Percentiles rank a stretch among this genome's conserved stretches.
Conservation (phyloP, 2,329 filamentous ascomycete species). For the Ascosphaera acerosa region DNA sequence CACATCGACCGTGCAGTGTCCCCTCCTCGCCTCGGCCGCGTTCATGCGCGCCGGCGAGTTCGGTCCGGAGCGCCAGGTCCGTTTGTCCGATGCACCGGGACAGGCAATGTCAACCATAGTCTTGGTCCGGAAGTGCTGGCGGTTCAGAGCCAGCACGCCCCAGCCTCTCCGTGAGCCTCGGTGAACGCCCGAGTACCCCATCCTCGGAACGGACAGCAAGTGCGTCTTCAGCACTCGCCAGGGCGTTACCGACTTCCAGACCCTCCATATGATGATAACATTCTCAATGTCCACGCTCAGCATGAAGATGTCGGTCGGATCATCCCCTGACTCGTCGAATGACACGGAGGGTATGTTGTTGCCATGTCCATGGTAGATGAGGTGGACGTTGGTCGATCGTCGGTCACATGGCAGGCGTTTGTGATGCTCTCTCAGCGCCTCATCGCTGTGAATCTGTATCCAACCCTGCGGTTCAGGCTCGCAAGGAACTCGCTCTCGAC, state of each 20-base stretch:
- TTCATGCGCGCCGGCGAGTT: slow-evolving; percentile 6
- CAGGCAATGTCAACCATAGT: slow-evolving; percentile 5
- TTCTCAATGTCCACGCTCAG: slow-evolving; percentile 31
- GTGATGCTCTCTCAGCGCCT: slow-evolving; percentile 11
- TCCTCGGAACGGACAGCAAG: background rate
- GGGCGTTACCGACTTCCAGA: slow-evolving; percentile 16
- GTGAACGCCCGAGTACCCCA: background rate
- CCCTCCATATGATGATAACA: slow-evolving; percentile 23
- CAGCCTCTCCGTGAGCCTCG: slow-evolving; percentile 14
- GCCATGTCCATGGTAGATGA: slow-evolving; percentile 18
- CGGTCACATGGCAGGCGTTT: slow-evolving; percentile 10
- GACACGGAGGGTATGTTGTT: slow-evolving; percentile 32
- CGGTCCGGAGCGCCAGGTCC: slow-evolving; percentile 3
- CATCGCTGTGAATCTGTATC: slow-evolving; percentile 11
- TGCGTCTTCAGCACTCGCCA: slow-evolving; percentile 4
- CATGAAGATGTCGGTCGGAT: slow-evolving; percentile 30
- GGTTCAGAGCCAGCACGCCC: slow-evolving; percentile 22
- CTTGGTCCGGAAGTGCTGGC: slow-evolving; percentile 16
- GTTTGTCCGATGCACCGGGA: background rate
- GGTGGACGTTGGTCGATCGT: slow-evolving; percentile 18
- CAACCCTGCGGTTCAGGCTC: slow-evolving; percentile 12
- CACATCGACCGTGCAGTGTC: background rate
- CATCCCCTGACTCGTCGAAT: slow-evolving; percentile 32
- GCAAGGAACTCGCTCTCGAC: too few relatives aligned
- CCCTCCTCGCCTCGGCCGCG: too few relatives aligned